These are phyloP conservation scores for Penicillium silybi DNA, from an alignment of 495 filamentous ascomycete species.

Conservation along the genomic window DNA sequence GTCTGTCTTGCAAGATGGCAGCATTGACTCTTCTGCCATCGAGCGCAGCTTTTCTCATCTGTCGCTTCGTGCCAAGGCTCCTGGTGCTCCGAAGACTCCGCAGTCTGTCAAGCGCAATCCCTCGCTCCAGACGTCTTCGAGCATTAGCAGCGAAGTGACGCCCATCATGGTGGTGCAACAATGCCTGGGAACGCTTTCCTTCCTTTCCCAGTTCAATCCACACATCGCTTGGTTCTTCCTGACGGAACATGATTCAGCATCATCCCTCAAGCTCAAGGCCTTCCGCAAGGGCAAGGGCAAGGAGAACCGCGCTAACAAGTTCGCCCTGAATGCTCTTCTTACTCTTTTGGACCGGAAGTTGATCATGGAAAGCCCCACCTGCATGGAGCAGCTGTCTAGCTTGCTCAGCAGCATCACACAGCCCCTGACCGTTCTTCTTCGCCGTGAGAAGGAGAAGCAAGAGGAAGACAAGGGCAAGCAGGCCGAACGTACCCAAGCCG, in stretches of 20 bases:
- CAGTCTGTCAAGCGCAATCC: slow-evolving; percentile 68
- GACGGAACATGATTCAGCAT: slow-evolving; percentile 81
- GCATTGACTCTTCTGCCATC: slow-evolving; percentile 84
- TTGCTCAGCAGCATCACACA: slow-evolving; percentile 84
- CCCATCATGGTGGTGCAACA: slow-evolving; percentile 95
- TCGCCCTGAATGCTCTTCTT: slow-evolving; percentile 85
- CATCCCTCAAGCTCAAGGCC: slow-evolving; percentile 67
- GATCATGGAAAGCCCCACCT: slow-evolving; percentile 89
- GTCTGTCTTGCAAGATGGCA: slow-evolving; percentile 95
- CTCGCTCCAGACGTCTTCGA: slow-evolving; percentile 51
- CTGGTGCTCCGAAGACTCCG: slow-evolving; percentile 71
- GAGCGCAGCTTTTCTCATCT: slow-evolving; percentile 93
- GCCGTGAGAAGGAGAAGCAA: slow-evolving; percentile 73
- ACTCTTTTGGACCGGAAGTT: slow-evolving; percentile 83
- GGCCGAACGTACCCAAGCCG: slow-evolving; percentile 27
- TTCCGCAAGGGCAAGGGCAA: slow-evolving; percentile 87
- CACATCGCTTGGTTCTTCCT: slow-evolving; percentile 91
- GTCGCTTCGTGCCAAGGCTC: slow-evolving; percentile 83
- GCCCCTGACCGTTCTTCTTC: slow-evolving; percentile 76
- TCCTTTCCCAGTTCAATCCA: slow-evolving; percentile 74
- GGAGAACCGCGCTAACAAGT: slow-evolving; percentile 76
- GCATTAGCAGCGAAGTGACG: slow-evolving; percentile 70
- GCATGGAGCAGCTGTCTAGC: slow-evolving; percentile 90
- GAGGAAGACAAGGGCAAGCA: slow-evolving; percentile 58
- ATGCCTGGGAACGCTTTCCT: slow-evolving; percentile 76